These are phyloP conservation scores for Macrocybe gigantea DNA, from an alignment of 768 basidiomycete genomes.

Conservation along the genomic window DNA sequence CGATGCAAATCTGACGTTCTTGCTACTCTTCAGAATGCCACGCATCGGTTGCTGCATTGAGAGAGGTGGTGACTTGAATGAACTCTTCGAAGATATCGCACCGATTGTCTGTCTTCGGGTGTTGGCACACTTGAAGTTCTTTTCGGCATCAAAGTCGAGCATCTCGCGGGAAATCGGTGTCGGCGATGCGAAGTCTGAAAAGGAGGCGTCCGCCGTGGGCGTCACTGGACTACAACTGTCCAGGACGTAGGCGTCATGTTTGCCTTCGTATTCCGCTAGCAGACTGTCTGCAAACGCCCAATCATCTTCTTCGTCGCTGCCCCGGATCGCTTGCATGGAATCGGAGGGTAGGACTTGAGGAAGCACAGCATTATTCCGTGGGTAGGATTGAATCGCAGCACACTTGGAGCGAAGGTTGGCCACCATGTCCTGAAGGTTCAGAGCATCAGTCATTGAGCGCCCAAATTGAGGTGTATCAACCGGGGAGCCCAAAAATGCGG, in stretches of 20 bases:
- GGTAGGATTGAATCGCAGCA: slow-evolving; percentile 13
- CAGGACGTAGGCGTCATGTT: not conserved
- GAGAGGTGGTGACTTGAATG: too few species aligned
- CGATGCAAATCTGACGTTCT: slow-evolving; percentile 39
- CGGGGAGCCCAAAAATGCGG: slow-evolving; percentile 37
- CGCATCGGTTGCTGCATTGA: slow-evolving; percentile 9
- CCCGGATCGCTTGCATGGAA: slow-evolving; percentile 2
- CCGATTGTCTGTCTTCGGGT: too few species aligned
- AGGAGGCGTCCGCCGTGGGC: not conserved
- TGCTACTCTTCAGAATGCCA: slow-evolving; percentile 32
- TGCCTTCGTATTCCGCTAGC: slow-evolving; percentile 9
- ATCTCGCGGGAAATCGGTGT: too few species aligned
- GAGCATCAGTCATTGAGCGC: slow-evolving; percentile 15
- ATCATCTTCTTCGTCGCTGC: slow-evolving; percentile 19
- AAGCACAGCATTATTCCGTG: slow-evolving; percentile 2
- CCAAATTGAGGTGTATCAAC: slow-evolving; percentile 28
- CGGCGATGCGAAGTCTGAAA: not conserved
- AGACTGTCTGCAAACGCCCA: slow-evolving; percentile 32
- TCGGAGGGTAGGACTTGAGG: slow-evolving; percentile 4
- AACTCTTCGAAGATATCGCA: too few species aligned
- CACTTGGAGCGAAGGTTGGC: slow-evolving; percentile 36
- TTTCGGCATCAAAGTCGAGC: too few species aligned
- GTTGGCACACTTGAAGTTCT: too few species aligned
- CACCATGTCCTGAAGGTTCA: slow-evolving; percentile 40
- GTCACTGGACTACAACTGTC: not conserved